These are phyloP conservation scores for Pyrenophora graminea DNA, from an alignment of 2,329 filamentous ascomycete genomes.

Conservation along the genomic window DNA sequence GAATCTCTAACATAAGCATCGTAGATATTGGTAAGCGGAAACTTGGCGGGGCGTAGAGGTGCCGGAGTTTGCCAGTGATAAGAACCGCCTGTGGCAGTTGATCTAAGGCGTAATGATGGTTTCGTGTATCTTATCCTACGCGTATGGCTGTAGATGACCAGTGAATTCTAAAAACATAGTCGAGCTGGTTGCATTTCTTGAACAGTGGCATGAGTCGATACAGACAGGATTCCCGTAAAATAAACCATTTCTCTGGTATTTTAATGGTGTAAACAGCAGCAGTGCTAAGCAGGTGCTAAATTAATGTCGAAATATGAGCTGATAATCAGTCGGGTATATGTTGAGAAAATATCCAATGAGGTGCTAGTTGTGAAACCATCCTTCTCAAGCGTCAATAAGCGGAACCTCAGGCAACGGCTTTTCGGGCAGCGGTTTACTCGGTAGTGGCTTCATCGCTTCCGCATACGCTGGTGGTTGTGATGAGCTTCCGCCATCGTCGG, in stretches of 20 bases:
- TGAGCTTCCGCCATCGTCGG: slow-evolving; percentile 20
- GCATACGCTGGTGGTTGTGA: slow-evolving; percentile 7
- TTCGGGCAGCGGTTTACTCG: slow-evolving; percentile 42
- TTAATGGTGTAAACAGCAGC: neutral
- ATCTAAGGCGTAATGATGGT: neutral
- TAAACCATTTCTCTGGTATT: too few relatives aligned
- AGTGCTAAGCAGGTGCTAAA: neutral
- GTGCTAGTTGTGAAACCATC: neutral
- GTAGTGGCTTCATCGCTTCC: slow-evolving; percentile 27
- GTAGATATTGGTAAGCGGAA: neutral
- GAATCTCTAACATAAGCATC: neutral
- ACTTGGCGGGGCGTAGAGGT: neutral
- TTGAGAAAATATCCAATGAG: neutral
- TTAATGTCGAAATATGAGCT: too few relatives aligned
- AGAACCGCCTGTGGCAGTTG: neutral
- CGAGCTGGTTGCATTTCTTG: too few relatives aligned
- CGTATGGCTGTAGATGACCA: too few relatives aligned
- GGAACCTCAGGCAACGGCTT: slow-evolving; percentile 42
- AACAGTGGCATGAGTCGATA: too few relatives aligned
- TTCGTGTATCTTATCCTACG: neutral
- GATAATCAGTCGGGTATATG: neutral
- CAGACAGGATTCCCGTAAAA: too few relatives aligned
- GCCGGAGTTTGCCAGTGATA: neutral
- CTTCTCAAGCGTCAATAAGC: slow-evolving; percentile 35
- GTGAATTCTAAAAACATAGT: too few relatives aligned